Percentiles rank a stretch among this genome's conserved stretches.
Conservation (phyloP, 495 filamentous ascomycete genomes). For the Neurospora tetrasperma region DNA sequence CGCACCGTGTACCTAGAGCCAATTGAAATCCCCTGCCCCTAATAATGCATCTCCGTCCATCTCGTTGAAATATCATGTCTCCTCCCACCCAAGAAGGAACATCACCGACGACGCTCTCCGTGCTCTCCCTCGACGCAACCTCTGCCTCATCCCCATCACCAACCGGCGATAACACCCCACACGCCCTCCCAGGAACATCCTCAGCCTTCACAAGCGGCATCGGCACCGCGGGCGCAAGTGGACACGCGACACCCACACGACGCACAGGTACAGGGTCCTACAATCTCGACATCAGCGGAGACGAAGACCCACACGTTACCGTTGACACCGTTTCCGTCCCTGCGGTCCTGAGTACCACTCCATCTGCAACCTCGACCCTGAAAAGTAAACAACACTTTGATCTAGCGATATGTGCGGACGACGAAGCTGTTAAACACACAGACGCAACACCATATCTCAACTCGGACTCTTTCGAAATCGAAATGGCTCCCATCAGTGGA, state of each 20-base stretch:
- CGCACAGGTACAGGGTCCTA: neutral
- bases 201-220: neutral
- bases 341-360: neutral
- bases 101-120: neutral
- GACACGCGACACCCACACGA: conserved; percentile 7
- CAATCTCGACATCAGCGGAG: neutral
- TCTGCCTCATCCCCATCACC: conserved; percentile 1
- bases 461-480: conserved; percentile 28
- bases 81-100: neutral
- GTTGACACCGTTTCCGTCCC: conserved; percentile 1
- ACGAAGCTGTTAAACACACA: neutral
- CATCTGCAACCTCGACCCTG: neutral
- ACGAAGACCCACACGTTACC: neutral
- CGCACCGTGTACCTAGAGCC: neutral
- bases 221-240: neutral
- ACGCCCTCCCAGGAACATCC: neutral
- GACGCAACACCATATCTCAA: conserved; percentile 2
- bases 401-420: neutral
- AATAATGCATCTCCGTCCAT: neutral
- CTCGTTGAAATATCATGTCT: neutral
- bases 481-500: conserved; percentile 37
- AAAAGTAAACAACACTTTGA: neutral
- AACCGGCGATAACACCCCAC: neutral
- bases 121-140: neutral
- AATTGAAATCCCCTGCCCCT: conserved; percentile 1